Conservation (phyloP, 192 early-diverging fungal genomes). For the Lobosporangium transversale region DNA sequence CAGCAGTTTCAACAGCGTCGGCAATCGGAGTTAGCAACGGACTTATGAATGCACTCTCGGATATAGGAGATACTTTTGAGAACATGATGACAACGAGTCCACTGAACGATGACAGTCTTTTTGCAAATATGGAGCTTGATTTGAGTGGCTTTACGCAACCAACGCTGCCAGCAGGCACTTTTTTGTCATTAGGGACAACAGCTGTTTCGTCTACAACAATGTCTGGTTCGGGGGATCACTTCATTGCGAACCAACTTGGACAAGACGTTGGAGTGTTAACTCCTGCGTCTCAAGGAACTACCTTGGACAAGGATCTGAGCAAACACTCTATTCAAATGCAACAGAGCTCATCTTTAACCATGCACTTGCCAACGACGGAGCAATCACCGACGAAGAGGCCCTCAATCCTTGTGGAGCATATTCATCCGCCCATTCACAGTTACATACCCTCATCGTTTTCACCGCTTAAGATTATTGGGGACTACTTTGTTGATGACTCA, state of each 20-base stretch:
- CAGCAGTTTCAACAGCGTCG: background rate
- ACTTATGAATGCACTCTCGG: slow-evolving; percentile 16
- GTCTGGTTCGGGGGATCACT: slow-evolving; percentile 15
- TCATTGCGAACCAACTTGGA: background rate
- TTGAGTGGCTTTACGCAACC: slow-evolving; percentile 20
- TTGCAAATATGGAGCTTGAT: slow-evolving; percentile 40
- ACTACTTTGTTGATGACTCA: slow-evolving; percentile 39
- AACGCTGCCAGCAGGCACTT: slow-evolving; percentile 15
- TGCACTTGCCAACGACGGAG: slow-evolving; percentile 10
- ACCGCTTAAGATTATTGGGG: slow-evolving; percentile 39
- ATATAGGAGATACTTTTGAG: background rate
- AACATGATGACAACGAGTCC: slow-evolving; percentile 26
- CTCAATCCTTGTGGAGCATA: slow-evolving; percentile 29
- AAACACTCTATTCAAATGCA: background rate
- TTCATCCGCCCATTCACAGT: slow-evolving; percentile 35
- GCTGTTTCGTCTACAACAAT: background rate
- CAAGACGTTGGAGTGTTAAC: slow-evolving; percentile 31
- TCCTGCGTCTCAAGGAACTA: slow-evolving; percentile 3
- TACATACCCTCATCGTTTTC: slow-evolving; percentile 51
- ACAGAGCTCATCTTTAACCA: background rate
- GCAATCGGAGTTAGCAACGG: slow-evolving; percentile 11
- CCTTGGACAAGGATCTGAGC: slow-evolving; percentile 8
- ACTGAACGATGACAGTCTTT: slow-evolving; percentile 30
- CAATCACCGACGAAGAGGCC: slow-evolving; percentile 10
- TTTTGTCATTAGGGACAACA: slow-evolving; percentile 2